Evolutionary conservation across 73 alveolate species (phyloP).

Genomic region (Paramecium primaurelia): DNA sequence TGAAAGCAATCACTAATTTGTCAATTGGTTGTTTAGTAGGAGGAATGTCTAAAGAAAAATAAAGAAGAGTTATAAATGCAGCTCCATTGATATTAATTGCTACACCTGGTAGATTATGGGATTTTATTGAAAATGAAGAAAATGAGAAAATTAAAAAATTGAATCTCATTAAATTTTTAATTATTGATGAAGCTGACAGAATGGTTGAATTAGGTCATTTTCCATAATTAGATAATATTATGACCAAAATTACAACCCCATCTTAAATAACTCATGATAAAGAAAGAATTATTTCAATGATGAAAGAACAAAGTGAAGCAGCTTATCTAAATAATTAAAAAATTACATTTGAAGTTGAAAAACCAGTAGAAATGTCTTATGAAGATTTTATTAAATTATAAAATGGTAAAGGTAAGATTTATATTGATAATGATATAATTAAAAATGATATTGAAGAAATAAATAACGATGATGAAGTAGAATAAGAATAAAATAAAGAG

Average conservation of each 20-base stretch:
- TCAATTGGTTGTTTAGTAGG: slow-evolving; percentile 87
- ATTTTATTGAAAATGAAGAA: slow-evolving; percentile 87
- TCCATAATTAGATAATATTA: slow-evolving; percentile 83
- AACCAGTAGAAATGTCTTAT: slow-evolving; percentile 57
- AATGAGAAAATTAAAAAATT: slow-evolving; percentile 73
- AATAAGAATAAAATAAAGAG: slow-evolving; percentile 49
- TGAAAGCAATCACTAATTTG: slow-evolving; percentile 75
- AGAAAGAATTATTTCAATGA: slow-evolving; percentile 65
- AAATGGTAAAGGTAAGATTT: slow-evolving; percentile 63
- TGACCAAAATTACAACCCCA: slow-evolving; percentile 65
- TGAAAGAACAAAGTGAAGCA: slow-evolving; percentile 60
- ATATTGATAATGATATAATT: slow-evolving; percentile 56
- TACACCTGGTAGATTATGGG: slow-evolving; percentile 99
- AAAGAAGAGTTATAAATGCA: slow-evolving; percentile 84
- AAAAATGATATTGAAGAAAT: slow-evolving; percentile 51
- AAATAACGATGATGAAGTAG: slow-evolving; percentile 62
- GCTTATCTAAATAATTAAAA: slow-evolving; percentile 55
- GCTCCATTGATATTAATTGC: slow-evolving; percentile 92
- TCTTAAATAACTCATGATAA: slow-evolving; percentile 37
- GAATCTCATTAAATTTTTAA: slow-evolving; percentile 75
- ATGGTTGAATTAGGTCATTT: slow-evolving; percentile 97
- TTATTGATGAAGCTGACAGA: slow-evolving; percentile 98
- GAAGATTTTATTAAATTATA: slow-evolving; percentile 62
- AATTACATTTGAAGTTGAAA: slow-evolving; percentile 65
- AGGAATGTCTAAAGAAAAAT: slow-evolving; percentile 94